A percentile compares a stretch with the other conserved stretches of the same genome.
These are phyloP conservation scores for Endocladia muricata DNA, from an alignment of 31 red algal genomes.

Conservation along the genomic window DNA sequence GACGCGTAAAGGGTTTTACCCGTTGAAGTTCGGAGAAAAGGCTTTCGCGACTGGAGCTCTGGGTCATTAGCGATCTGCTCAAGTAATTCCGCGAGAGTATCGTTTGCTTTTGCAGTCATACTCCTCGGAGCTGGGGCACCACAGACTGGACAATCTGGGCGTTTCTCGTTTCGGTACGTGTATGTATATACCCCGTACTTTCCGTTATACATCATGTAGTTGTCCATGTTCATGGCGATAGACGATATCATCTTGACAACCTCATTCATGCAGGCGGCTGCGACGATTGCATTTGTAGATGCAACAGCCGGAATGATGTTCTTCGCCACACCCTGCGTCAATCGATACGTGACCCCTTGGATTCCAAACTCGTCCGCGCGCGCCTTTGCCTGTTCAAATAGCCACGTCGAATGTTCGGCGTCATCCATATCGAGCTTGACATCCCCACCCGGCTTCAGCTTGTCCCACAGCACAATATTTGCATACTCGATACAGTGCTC, in stretches of 20 bases:
- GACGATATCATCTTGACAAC: conserved; percentile 82
- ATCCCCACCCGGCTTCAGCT: conserved; percentile 71
- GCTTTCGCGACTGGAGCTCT: conserved; percentile 64
- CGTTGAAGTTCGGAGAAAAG: conserved; percentile 45
- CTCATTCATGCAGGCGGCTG: conserved; percentile 89
- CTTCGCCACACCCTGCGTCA: conserved; percentile 91
- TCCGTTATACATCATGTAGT: conserved; percentile 97
- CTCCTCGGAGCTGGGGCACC: conserved; percentile 60
- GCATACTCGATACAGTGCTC: conserved; percentile 99
- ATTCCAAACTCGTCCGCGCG: conserved; percentile 88
- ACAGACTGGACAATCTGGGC: conserved; percentile 90
- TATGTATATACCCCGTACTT: conserved; percentile 85
- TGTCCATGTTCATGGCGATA: conserved; percentile 69
- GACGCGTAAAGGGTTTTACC: conserved; percentile 70
- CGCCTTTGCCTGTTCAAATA: conserved; percentile 69
- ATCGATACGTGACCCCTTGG: conserved; percentile 74
- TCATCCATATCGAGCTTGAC: conserved; percentile 81
- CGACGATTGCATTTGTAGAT: conserved; percentile 96
- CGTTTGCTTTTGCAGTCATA: conserved; percentile 29
- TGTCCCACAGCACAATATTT: conserved; percentile 82
- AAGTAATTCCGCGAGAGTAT: conserved; percentile 69
- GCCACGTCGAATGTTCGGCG: conserved; percentile 85
- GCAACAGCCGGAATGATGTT: conserved; percentile 97
- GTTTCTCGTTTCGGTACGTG: conserved; percentile 76
- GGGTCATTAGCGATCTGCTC: conserved; percentile 70